Evolutionary conservation across 75 land plant genomes (phyloP).

Genomic region (Picea sitchensis): DNA sequence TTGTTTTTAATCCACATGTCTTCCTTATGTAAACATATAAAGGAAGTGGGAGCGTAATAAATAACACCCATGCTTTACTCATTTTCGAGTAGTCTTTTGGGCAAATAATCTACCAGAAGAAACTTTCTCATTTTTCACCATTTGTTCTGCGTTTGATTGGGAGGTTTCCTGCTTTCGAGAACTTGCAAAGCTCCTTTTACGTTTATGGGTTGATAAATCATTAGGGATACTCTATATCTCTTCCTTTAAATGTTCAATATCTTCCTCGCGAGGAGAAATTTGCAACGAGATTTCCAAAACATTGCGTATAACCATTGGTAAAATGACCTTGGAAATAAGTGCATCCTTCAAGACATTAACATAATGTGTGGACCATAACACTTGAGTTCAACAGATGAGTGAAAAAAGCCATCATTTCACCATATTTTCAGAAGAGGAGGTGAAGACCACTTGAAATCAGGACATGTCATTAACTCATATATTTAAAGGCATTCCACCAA

Average conservation of each 20-base stretch:
- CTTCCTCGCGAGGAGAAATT: slow-evolving; percentile 40
- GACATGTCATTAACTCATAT: too few relatives aligned
- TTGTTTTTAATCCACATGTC: too few relatives aligned
- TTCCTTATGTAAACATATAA: slow-evolving; percentile 83
- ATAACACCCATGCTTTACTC: slow-evolving; percentile 83
- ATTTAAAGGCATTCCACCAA: too few relatives aligned
- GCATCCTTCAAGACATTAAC: too few relatives aligned
- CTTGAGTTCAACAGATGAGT: too few relatives aligned
- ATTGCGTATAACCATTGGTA: slow-evolving; percentile 22
- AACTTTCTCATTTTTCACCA: background rate
- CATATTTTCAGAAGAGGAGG: too few relatives aligned
- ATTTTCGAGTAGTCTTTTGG: slow-evolving; percentile 60
- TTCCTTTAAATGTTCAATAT: slow-evolving; percentile 14
- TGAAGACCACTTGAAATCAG: too few relatives aligned
- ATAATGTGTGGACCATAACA: too few relatives aligned
- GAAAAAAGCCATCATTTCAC: too few relatives aligned
- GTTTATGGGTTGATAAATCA: slow-evolving; percentile 6
- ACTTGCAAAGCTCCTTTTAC: too few relatives aligned
- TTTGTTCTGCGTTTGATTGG: too few relatives aligned
- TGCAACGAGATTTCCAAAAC: slow-evolving; percentile 40
- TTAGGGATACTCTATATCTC: slow-evolving; percentile 44
- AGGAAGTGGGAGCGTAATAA: slow-evolving; percentile 79
- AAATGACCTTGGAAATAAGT: background rate
- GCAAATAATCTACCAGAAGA: slow-evolving; percentile 10
- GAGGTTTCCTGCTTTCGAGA: too few relatives aligned